A percentile compares a stretch with the other conserved stretches of the same genome.
Evolutionary conservation across 495 filamentous ascomycete species (phyloP).

Genomic region (Pseudoneurospora amorphoporcata): DNA sequence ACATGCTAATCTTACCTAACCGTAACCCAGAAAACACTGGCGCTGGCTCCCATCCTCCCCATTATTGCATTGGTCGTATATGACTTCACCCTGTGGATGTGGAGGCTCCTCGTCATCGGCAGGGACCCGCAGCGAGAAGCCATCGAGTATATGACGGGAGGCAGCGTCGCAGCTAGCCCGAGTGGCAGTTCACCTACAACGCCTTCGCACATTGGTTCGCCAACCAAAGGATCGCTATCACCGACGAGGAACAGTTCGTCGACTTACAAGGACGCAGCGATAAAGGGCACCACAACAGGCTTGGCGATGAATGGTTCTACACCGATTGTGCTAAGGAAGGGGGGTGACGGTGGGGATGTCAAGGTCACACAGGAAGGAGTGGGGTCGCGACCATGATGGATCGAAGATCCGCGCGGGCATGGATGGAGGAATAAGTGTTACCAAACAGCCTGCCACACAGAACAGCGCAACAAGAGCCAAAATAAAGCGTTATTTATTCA

Average conservation of each 20-base stretch:
- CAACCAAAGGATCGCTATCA: background rate
- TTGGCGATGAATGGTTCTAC: background rate
- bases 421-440: background rate
- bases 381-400: background rate
- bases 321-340: background rate
- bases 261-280: background rate
- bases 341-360: background rate
- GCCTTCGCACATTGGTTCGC: background rate
- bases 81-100: constrained; percentile 36
- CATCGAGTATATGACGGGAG: background rate
- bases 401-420: background rate
- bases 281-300: background rate
- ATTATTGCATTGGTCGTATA: constrained; percentile 28
- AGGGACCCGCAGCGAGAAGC: constrained; percentile 2
- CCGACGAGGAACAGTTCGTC: background rate
- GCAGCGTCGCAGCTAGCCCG: constrained; percentile 5
- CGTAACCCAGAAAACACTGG: constrained; percentile 14
- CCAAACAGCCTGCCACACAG: background rate
- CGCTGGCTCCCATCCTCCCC: constrained; percentile 16
- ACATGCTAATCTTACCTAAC: background rate
- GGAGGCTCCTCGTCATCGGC: constrained; percentile 21
- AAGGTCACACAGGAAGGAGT: background rate
- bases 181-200: background rate
- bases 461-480: background rate
- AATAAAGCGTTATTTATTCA: background rate